Evolutionary conservation across 257 asterid species (phyloP).

Genomic region (Ilex asprella): DNA sequence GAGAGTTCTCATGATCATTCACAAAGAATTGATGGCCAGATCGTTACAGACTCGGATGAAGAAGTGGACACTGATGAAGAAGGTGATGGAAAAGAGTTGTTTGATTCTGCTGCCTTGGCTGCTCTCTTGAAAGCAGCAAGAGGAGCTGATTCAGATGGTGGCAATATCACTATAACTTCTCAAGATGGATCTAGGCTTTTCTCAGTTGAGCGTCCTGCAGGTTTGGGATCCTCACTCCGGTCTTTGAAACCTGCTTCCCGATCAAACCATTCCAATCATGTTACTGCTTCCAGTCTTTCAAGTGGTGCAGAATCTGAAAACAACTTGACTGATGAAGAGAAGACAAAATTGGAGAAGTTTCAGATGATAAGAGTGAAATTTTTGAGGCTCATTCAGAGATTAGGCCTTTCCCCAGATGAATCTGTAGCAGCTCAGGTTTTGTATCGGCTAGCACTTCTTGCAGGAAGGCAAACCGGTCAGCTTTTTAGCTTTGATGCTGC

Average conservation of each 20-base stretch:
- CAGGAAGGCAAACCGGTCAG: conserved; percentile 70
- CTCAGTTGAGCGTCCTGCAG: conserved; percentile 92
- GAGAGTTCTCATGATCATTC: conserved; percentile 42
- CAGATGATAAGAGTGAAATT: conserved; percentile 75
- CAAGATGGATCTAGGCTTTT: conserved; percentile 92
- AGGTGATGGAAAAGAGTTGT: conserved; percentile 74
- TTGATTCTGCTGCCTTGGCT: conserved; percentile 89
- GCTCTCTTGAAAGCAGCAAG: conserved; percentile 93
- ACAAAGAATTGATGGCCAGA: conserved; percentile 69
- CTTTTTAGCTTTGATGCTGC: conserved; percentile 70
- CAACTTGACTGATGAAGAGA: conserved; percentile 81
- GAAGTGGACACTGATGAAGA: conserved; percentile 90
- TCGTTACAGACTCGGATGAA: conserved; percentile 90
- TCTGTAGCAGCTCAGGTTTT: conserved; percentile 79
- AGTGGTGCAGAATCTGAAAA: conserved; percentile 48
- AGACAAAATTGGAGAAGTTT: conserved; percentile 71
- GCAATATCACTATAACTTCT: conserved; percentile 65
- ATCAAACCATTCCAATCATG: conserved; percentile 47
- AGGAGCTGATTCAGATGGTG: conserved; percentile 71
- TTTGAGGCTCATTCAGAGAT: conserved; percentile 75
- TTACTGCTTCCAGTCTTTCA: conserved; percentile 34
- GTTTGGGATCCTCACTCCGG: conserved; percentile 84
- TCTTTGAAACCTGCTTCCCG: conserved; percentile 59
- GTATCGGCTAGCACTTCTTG: conserved; percentile 65
- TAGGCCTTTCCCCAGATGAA: conserved; percentile 78